Percentiles rank a stretch among this genome's conserved stretches.
phyloP scores from a whole-genome alignment of 176 grass and related monocot species.

The Cymbopogon citratus region DNA sequence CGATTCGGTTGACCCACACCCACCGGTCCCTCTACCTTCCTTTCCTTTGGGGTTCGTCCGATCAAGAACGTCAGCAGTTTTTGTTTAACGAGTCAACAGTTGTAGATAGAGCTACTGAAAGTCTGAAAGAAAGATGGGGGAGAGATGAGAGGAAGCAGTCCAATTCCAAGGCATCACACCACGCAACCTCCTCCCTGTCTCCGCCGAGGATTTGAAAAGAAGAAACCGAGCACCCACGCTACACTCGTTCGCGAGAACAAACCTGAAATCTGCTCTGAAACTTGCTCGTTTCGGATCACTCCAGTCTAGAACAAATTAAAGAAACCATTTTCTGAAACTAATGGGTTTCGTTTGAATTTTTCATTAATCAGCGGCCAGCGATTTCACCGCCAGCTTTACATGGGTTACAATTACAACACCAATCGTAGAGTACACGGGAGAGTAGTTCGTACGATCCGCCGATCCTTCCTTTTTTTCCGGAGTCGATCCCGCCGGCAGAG shows the following conservation, averaged over 20 bases:
- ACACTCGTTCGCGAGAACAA: not conserved
- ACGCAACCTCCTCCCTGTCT: too few species aligned
- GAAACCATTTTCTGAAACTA: not conserved
- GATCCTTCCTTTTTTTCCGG: not conserved
- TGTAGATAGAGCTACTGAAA: not conserved
- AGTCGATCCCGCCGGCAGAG: not conserved
- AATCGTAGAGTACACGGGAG: not conserved
- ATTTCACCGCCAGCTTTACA: constrained; percentile 18
- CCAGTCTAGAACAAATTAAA: too few species aligned
- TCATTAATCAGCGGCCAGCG: not conserved
- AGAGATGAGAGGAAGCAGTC: not conserved
- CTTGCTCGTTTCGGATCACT: not conserved
- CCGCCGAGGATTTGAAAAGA: not conserved
- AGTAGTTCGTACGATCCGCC: not conserved
- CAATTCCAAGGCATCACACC: not conserved
- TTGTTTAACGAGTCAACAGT: not conserved
- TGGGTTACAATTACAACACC: not conserved
- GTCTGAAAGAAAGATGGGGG: not conserved
- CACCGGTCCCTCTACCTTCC: too few species aligned
- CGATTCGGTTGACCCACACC: not conserved
- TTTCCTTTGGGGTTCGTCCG: too few species aligned
- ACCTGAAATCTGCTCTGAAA: not conserved
- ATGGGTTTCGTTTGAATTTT: not conserved
- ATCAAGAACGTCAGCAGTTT: not conserved
- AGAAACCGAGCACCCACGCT: not conserved